These are phyloP conservation scores for Fusarium decemcellulare DNA, from an alignment of 2,329 filamentous ascomycete genomes.

Conservation along the genomic window DNA sequence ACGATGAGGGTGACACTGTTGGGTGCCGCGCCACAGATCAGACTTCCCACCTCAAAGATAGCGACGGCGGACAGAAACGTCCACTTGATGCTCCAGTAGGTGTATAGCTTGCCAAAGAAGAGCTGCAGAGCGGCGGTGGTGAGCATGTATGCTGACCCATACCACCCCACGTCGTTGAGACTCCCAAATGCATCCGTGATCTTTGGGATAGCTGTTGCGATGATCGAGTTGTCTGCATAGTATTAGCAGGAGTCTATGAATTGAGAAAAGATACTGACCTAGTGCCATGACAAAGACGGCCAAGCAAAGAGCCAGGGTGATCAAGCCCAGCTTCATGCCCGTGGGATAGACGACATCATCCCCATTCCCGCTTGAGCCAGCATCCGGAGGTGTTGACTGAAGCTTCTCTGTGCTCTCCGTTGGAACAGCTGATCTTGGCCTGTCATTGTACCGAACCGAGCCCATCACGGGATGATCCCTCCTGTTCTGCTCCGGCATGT, in stretches of 20 bases:
- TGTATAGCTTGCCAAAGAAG: constrained; percentile 60
- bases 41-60: constrained; percentile 61
- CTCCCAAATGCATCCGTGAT: constrained; percentile 60
- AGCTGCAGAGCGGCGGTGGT: constrained; percentile 58
- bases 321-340: constrained; percentile 49
- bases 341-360: constrained; percentile 40
- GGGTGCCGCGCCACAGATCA: constrained; percentile 55
- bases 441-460: constrained; percentile 40
- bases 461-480: constrained; percentile 42
- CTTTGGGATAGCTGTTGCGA: constrained; percentile 60
- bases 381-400: constrained; percentile 2
- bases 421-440: constrained; percentile 34
- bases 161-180: constrained; percentile 65
- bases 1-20: constrained; percentile 52
- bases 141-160: constrained; percentile 61
- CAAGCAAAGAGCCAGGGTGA: constrained; percentile 55
- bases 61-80: constrained; percentile 55
- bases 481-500: constrained; percentile 21
- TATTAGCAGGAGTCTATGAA: constrained; percentile 10
- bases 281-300: constrained; percentile 59
- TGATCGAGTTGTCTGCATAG: constrained; percentile 55
- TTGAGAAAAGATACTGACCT: constrained; percentile 39
- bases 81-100: constrained; percentile 60
- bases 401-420: constrained; percentile 50
- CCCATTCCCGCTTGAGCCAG: not conserved